Percentiles rank a stretch among this genome's conserved stretches.
Conservation (phyloP, 2,329 filamentous ascomycete genomes). For the Parastagonospora avenae region DNA sequence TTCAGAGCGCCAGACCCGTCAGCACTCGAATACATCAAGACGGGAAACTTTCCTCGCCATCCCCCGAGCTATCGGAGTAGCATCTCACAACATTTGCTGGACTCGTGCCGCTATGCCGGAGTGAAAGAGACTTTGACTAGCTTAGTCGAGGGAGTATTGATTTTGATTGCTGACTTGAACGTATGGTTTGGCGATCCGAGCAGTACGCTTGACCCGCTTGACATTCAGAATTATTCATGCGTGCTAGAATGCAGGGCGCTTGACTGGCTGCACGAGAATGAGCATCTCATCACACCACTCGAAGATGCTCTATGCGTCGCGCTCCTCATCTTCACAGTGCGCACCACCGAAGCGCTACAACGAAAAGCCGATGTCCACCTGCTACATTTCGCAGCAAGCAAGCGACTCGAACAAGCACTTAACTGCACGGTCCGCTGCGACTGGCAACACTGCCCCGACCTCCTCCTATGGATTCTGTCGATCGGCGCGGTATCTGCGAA, state of each 20-base stretch:
- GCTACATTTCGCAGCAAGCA: conserved; percentile 40
- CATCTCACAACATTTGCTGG: conserved; percentile 36
- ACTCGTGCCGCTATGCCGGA: conserved; percentile 35
- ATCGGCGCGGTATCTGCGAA: conserved; percentile 44
- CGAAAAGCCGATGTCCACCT: conserved; percentile 28
- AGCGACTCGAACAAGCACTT: conserved; percentile 41
- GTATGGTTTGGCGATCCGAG: conserved; percentile 38
- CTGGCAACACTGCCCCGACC: conserved; percentile 40
- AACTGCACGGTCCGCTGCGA: conserved; percentile 38
- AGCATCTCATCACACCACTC: conserved; percentile 31
- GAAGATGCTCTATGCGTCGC: conserved; percentile 45
- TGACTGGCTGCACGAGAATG: conserved; percentile 38
- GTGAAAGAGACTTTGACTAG: conserved; percentile 35
- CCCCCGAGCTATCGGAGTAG: conserved; percentile 35
- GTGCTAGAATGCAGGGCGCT: conserved; percentile 40
- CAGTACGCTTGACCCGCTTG: conserved; percentile 39
- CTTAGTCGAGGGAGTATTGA: conserved; percentile 34
- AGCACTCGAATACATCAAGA: conserved; percentile 35
- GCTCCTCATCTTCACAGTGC: conserved; percentile 44
- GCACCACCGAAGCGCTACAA: conserved; percentile 41
- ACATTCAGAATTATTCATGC: conserved; percentile 46
- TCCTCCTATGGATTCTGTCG: conserved; percentile 45
- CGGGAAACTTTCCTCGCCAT: conserved; percentile 33
- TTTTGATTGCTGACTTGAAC: conserved; percentile 44
- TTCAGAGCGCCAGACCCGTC: conserved; percentile 41